Conservation (phyloP, 257 asterid genomes). For the Nicotiana otophora region DNA sequence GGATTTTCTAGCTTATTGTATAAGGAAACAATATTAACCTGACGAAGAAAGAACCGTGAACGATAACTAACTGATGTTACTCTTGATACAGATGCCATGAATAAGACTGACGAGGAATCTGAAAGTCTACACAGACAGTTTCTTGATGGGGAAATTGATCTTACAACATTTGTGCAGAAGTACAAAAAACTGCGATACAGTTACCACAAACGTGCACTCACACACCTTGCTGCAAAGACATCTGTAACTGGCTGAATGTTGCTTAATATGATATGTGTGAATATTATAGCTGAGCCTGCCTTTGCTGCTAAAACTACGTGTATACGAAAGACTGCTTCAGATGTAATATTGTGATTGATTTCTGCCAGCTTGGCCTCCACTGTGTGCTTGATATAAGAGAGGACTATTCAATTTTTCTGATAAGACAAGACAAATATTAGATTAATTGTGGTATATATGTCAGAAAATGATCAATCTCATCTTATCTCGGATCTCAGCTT, state of each 20-base stretch:
- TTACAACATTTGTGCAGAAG: slow-evolving; percentile 59
- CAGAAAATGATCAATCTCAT: not conserved
- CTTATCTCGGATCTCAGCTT: not conserved
- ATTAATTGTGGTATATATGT: not conserved
- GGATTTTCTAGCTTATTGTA: not conserved
- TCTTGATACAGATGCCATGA: slow-evolving; percentile 60
- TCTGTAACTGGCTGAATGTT: slow-evolving; percentile 26
- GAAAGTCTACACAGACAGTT: slow-evolving; percentile 76
- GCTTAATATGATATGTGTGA: not conserved
- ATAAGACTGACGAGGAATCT: slow-evolving; percentile 64
- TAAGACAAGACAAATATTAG: not conserved
- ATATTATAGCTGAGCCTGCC: not conserved
- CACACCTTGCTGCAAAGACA: slow-evolving; percentile 87
- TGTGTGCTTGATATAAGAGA: slow-evolving; percentile 1
- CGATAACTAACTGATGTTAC: not conserved
- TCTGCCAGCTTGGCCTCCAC: not conserved
- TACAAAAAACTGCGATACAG: slow-evolving; percentile 74
- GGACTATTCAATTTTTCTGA: not conserved
- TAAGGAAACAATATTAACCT: not conserved
- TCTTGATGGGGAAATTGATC: slow-evolving; percentile 69
- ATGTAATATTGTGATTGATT: not conserved
- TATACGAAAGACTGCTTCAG: not conserved
- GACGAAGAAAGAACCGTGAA: not conserved
- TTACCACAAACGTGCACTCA: slow-evolving; percentile 73
- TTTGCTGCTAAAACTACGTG: not conserved